A percentile compares a stretch with the other conserved stretches of the same genome.
These are phyloP conservation scores for Fraxinus velutina DNA, from an alignment of 305 asterid species.

Conservation along the genomic window DNA sequence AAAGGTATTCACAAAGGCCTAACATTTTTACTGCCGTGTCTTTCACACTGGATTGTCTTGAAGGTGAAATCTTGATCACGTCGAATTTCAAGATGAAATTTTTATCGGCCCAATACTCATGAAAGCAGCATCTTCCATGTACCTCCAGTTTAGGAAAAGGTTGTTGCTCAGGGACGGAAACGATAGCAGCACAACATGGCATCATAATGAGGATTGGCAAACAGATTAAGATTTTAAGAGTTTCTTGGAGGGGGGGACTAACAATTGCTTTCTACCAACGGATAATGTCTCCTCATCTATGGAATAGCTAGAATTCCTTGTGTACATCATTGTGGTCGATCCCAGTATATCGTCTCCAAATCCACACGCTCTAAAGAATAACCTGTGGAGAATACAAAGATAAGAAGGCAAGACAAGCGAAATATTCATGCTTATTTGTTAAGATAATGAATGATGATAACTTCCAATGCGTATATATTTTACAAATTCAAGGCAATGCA, in stretches of 20 bases:
- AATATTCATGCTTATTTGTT: slow-evolving; percentile 12
- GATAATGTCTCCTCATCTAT: slow-evolving; percentile 34
- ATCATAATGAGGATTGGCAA: background rate
- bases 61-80: background rate
- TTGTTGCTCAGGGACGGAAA: background rate
- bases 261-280: slow-evolving; percentile 60
- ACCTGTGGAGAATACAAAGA: slow-evolving; percentile 37
- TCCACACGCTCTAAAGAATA: slow-evolving; percentile 65
- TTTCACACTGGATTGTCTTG: background rate
- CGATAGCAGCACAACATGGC: background rate
- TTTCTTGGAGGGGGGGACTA: slow-evolving; percentile 49
- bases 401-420: background rate
- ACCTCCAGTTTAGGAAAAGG: background rate
- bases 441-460: background rate
- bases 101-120: background rate
- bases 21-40: background rate
- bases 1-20: background rate
- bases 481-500: background rate
- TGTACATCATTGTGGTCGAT: slow-evolving; percentile 84
- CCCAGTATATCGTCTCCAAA: slow-evolving; percentile 65
- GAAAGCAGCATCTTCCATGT: background rate
- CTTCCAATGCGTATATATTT: background rate
- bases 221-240: slow-evolving; percentile 14
- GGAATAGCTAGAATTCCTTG: slow-evolving; percentile 33
- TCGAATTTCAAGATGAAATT: background rate